A percentile compares a stretch with the other conserved stretches of the same genome.
These are phyloP conservation scores for Jatropha podagrica DNA, from an alignment of 441 rosid genomes.

Conservation along the genomic window DNA sequence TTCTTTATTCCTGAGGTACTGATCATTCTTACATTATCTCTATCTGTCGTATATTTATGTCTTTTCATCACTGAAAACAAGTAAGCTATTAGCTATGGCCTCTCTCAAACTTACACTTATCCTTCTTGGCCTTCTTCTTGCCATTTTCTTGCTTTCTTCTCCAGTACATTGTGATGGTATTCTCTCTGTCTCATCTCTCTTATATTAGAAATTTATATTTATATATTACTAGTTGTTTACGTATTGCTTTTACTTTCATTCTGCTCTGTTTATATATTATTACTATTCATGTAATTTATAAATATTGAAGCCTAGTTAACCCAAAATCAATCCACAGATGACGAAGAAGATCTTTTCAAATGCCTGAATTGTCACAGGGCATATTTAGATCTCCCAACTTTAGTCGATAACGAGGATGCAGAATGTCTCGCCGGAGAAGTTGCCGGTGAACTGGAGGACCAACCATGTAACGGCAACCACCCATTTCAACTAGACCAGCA, in stretches of 20 bases:
- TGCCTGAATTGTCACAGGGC: constrained; percentile 66
- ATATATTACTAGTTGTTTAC: too few species aligned
- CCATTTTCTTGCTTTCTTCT: constrained; percentile 34
- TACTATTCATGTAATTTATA: too few species aligned
- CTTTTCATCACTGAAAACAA: background rate
- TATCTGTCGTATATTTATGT: background rate
- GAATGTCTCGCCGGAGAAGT: constrained; percentile 58
- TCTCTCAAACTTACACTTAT: constrained; percentile 18
- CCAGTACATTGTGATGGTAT: constrained; percentile 27
- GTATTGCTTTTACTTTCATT: too few species aligned
- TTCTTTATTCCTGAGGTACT: constrained; percentile 1
- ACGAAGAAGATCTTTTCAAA: constrained; percentile 51
- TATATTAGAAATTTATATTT: too few species aligned
- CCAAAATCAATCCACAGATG: constrained; percentile 1
- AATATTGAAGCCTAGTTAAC: too few species aligned
- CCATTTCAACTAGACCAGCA: constrained; percentile 38
- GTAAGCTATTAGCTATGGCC: constrained; percentile 26
- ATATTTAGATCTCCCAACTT: constrained; percentile 40
- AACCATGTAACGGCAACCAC: constrained; percentile 40
- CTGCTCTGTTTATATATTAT: too few species aligned
- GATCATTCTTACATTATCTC: background rate
- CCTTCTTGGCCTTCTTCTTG: constrained; percentile 26
- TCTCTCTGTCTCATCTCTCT: background rate
- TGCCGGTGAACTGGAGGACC: constrained; percentile 45
- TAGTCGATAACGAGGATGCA: constrained; percentile 53